Evolutionary conservation across 179 eudicot genomes (phyloP).

Genomic region (Actinidia chinensis): DNA sequence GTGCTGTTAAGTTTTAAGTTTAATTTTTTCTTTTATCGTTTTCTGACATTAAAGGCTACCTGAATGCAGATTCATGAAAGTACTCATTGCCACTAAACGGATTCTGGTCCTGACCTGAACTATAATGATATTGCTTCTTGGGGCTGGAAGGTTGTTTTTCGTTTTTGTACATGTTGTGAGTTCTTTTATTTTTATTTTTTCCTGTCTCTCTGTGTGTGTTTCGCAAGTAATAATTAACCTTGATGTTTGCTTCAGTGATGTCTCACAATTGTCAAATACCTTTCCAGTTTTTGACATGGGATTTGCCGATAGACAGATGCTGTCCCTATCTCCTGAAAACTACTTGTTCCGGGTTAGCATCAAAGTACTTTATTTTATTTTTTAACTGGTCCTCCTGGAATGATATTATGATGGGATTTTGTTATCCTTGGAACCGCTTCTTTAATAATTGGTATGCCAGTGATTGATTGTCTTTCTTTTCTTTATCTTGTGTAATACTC

Average conservation of each 20-base stretch:
- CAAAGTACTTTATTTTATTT: background rate
- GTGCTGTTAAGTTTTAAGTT: background rate
- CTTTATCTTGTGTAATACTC: constrained; percentile 5
- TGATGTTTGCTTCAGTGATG: constrained; percentile 50
- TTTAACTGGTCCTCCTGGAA: background rate
- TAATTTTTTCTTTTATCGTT: background rate
- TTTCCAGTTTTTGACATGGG: constrained; percentile 94
- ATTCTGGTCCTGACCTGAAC: constrained; percentile 89
- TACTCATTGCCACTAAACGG: constrained; percentile 52
- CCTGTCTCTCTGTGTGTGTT: background rate
- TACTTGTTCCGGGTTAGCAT: constrained; percentile 75
- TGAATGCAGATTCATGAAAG: constrained; percentile 60
- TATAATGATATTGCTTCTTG: constrained; percentile 86
- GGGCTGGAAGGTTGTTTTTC: constrained; percentile 76
- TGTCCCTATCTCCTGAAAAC: constrained; percentile 82
- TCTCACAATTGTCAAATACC: constrained; percentile 59
- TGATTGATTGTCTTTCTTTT: constrained; percentile 17
- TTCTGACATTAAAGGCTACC: no score
- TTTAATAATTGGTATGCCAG: constrained; percentile 10
- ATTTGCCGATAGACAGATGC: constrained; percentile 66
- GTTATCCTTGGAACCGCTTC: constrained; percentile 7
- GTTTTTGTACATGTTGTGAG: no score
- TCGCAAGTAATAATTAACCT: constrained; percentile 15
- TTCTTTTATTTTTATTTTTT: background rate
- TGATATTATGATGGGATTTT: background rate